phyloP scores from a whole-genome alignment of 768 basidiomycete species.

The Leccinum disarticulatum region DNA sequence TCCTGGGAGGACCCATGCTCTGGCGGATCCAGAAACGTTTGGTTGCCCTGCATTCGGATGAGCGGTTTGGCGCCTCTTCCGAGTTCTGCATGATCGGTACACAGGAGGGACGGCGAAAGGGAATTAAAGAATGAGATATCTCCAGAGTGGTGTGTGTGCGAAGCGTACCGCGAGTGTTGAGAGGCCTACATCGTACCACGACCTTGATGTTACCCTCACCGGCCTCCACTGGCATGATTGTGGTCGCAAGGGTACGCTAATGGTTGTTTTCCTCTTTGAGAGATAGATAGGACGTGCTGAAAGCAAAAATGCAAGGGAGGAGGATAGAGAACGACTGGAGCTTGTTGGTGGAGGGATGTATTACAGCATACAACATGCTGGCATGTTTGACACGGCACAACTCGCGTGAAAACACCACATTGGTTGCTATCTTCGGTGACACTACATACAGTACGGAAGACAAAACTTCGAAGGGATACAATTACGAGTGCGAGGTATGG shows the following conservation, averaged over 20 bases:
- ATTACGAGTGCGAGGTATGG: neutral
- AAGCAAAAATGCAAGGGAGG: constrained; percentile 4
- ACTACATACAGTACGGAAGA: constrained; percentile 5
- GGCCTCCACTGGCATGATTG: constrained; percentile 60
- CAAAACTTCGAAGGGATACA: neutral
- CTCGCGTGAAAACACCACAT: constrained; percentile 24
- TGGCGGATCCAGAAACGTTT: constrained; percentile 90
- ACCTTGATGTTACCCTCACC: constrained; percentile 92
- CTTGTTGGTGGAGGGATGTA: constrained; percentile 6
- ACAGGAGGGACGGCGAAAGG: neutral
- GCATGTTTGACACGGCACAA: constrained; percentile 17
- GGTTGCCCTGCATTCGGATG: constrained; percentile 93
- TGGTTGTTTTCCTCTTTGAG: constrained; percentile 12
- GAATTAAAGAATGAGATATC: constrained; percentile 1
- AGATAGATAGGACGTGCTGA: constrained; percentile 12
- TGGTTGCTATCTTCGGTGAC: constrained; percentile 1
- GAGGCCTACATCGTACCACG: constrained; percentile 92
- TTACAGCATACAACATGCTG: constrained; percentile 7
- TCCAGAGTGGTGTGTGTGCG: constrained; percentile 4
- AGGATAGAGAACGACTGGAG: constrained; percentile 2
- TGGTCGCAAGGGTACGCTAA: constrained; percentile 18
- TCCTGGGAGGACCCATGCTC: constrained; percentile 68
- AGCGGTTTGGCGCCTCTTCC: constrained; percentile 91
- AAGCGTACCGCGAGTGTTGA: constrained; percentile 86
- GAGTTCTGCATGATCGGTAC: constrained; percentile 57